Percentiles rank a stretch among this genome's conserved stretches.
Conservation (phyloP, 2,329 filamentous ascomycete species). For the Neodidymelliopsis sp. region DNA sequence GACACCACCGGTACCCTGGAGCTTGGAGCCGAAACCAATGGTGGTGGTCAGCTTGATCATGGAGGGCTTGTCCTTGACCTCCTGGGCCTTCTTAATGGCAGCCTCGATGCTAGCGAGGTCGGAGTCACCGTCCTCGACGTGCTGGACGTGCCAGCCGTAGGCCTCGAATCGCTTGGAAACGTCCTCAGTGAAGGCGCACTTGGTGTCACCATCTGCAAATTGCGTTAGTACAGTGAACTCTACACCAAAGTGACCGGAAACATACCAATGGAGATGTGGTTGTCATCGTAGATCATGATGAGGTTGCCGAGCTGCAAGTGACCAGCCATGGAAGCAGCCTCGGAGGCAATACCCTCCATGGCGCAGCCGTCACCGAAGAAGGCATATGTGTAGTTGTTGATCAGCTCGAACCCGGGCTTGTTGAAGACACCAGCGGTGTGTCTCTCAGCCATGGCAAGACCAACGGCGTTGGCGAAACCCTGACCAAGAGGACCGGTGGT, state of each 20-base stretch:
- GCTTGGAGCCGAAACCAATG: constrained; percentile 93
- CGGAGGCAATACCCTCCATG: constrained; percentile 96
- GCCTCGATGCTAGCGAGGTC: constrained; percentile 88
- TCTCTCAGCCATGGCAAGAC: constrained; percentile 94
- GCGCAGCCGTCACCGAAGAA: constrained; percentile 99
- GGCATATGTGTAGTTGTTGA: constrained; percentile 96
- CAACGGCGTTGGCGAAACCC: constrained; percentile 96
- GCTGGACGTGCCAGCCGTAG: constrained; percentile 93
- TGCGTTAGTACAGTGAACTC: constrained; percentile 19
- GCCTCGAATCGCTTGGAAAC: constrained; percentile 93
- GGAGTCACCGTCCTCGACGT: constrained; percentile 85
- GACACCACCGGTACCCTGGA: constrained; percentile 92
- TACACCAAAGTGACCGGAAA: background rate
- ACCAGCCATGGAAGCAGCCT: constrained; percentile 90
- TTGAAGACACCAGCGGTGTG: constrained; percentile 93
- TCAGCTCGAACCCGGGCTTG: constrained; percentile 88
- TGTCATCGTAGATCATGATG: constrained; percentile 97
- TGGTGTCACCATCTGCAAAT: constrained; percentile 84
- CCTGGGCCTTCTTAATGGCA: constrained; percentile 83
- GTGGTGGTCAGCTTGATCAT: constrained; percentile 97
- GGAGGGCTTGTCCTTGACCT: constrained; percentile 94
- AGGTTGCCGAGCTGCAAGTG: constrained; percentile 98
- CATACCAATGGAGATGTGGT: constrained; percentile 87
- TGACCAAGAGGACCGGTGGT: constrained; percentile 98
- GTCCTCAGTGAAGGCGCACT: constrained; percentile 96